phyloP scores from a whole-genome alignment of 495 filamentous ascomycete species.

The Aspergillus bridgeri region DNA sequence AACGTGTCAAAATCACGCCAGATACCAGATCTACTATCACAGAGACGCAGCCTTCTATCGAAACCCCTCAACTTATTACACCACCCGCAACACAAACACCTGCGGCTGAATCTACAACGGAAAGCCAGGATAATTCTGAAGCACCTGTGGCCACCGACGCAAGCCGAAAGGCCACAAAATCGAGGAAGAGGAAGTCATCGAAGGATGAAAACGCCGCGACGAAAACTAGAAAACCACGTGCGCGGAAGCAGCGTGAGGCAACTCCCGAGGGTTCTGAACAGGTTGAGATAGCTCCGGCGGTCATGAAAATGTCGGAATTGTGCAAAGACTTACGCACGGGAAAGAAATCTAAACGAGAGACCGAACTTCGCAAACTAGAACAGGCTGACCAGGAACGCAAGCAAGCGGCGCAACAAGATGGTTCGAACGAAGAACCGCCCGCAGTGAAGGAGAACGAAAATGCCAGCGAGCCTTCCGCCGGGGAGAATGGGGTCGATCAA shows the following conservation, averaged over 20 bases:
- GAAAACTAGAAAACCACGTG: constrained; percentile 28
- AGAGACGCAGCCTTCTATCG: constrained; percentile 1
- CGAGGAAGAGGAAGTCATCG: constrained; percentile 26
- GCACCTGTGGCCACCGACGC: constrained; percentile 8
- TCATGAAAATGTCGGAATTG: constrained; percentile 79
- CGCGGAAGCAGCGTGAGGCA: constrained; percentile 45
- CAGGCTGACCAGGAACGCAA: constrained; percentile 48
- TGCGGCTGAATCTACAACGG: constrained; percentile 17
- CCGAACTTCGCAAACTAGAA: constrained; percentile 53
- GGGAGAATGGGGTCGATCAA: constrained; percentile 17
- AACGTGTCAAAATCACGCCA: background rate
- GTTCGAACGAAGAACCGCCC: constrained; percentile 22
- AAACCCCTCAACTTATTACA: constrained; percentile 15
- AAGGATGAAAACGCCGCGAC: constrained; percentile 18
- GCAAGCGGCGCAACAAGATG: constrained; percentile 40
- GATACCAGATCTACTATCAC: background rate
- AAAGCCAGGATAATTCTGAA: constrained; percentile 18
- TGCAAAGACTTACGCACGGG: constrained; percentile 74
- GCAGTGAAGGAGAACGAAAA: constrained; percentile 31
- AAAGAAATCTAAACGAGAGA: constrained; percentile 71
- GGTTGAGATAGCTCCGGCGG: constrained; percentile 62
- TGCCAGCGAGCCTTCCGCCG: constrained; percentile 13
- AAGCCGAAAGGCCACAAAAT: constrained; percentile 17
- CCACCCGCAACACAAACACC: constrained; percentile 23
- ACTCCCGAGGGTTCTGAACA: constrained; percentile 79